Percentiles rank a stretch among this genome's conserved stretches.
These are phyloP conservation scores for Colletotrichum melonis DNA, from an alignment of 2,329 filamentous ascomycete species.

Conservation along the genomic window DNA sequence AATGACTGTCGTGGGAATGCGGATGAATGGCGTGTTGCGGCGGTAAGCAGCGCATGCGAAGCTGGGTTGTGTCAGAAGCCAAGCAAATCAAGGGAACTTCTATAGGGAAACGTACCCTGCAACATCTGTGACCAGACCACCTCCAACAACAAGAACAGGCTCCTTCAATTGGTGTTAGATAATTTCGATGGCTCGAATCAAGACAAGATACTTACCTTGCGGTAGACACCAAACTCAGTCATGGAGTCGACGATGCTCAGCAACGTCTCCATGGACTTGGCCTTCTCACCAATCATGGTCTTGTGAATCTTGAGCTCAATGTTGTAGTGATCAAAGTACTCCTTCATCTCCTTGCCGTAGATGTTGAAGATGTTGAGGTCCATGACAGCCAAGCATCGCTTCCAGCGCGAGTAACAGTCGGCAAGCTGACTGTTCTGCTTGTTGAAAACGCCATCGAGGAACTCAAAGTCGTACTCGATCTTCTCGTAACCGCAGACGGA, in stretches of 20 bases:
- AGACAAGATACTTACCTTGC: slow-evolving; percentile 57
- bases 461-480: slow-evolving; percentile 81
- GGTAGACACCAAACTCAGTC: slow-evolving; percentile 77
- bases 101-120: slow-evolving; percentile 59
- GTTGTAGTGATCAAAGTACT: slow-evolving; percentile 74
- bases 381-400: slow-evolving; percentile 74
- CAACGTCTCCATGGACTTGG: slow-evolving; percentile 78
- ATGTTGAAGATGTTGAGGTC: slow-evolving; percentile 78
- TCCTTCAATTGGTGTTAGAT: slow-evolving; percentile 54
- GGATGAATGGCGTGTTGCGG: slow-evolving; percentile 79
- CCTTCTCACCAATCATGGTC: slow-evolving; percentile 81
- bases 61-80: slow-evolving; percentile 47
- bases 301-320: slow-evolving; percentile 74
- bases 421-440: slow-evolving; percentile 69
- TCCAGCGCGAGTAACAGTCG: slow-evolving; percentile 73
- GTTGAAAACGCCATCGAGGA: slow-evolving; percentile 77
- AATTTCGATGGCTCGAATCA: neutral
- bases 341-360: slow-evolving; percentile 73
- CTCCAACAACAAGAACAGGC: slow-evolving; percentile 74
- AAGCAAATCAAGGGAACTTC: slow-evolving; percentile 49
- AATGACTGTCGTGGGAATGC: slow-evolving; percentile 80
- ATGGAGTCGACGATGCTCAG: slow-evolving; percentile 78
- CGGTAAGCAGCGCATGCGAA: slow-evolving; percentile 79
- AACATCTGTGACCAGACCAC: slow-evolving; percentile 78
- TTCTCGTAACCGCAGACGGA: slow-evolving; percentile 80